Evolutionary conservation across 116 monocot genomes (phyloP), one percentile per base, ranked within the genome.

Genomic region (Zostera marina): DNA sequence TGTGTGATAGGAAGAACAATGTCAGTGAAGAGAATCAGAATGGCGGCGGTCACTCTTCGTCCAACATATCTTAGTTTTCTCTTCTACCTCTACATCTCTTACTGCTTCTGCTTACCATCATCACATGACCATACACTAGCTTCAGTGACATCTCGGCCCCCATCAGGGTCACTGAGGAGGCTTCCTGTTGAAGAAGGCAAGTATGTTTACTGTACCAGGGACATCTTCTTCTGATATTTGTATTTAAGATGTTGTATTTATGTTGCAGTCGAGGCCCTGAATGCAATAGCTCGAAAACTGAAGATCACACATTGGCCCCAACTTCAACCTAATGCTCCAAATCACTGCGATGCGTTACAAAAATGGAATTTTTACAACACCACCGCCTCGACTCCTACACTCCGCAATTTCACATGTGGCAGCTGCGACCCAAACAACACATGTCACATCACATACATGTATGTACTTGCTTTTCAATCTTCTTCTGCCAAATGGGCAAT

Each of bases 401-500:
- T 44, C 47, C 39, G 42, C 67, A 67, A 74, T 23, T 25, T 79
- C 44, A 70, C 79, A 20, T 79, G 79, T 52, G 60, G 63, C 48
- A 47, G 54, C 53, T 58, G 63, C 43, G 62, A 58, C 39, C 11
- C n/a, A 26, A 62, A 39, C 67, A 52, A 59, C 46, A 19, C 47
- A 56, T 69, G 72, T 12, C 77, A 74, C 19, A 67, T 79, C 19
- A 51, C 14, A 22, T 45, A 41, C 69, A 57, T 78, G 76, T 77
- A 68, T n/a, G 9, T 5, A 38, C 7, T 9, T 9, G 44, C 38
- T 0, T n/a, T 2, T 4, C 2, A 0, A 9, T 40, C 20, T 52
- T 23, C 7, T 46, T 11, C 25, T 13, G 0, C 22, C 13, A 56
- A 14, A 5, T 16, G 38, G 20, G 16, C 9, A 10, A 17, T 49